Percentiles rank a stretch among this genome's conserved stretches.
Evolutionary conservation across 768 basidiomycete species (phyloP).

Genomic region (Lactifluus hygrophoroides): DNA sequence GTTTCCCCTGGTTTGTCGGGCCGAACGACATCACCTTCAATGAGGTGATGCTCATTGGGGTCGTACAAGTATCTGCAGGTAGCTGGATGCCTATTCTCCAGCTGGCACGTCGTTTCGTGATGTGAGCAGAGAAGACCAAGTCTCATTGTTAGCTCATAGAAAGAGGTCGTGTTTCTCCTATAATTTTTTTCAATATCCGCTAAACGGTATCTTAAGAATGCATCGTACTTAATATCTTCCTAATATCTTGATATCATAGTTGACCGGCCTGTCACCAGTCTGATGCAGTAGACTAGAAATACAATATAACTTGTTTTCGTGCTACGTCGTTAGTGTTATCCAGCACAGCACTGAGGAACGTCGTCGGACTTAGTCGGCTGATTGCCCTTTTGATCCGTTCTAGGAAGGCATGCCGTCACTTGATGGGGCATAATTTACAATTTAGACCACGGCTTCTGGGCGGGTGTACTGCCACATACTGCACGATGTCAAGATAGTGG

Average conservation of each 20-base stretch:
- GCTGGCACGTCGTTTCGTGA: neutral
- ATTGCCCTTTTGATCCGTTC: neutral
- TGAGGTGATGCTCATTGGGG: conserved; percentile 14
- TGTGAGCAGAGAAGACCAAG: neutral
- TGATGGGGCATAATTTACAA: neutral
- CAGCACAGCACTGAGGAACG: neutral
- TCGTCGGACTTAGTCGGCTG: neutral
- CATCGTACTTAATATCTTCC: neutral
- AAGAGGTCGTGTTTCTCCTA: neutral
- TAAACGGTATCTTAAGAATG: neutral
- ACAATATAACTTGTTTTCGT: neutral
- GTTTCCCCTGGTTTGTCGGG: neutral
- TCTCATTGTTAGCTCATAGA: neutral
- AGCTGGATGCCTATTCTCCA: conserved; percentile 19
- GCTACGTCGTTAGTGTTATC: neutral
- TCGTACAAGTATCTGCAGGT: conserved; percentile 16
- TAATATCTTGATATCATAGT: no score
- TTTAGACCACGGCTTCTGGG: neutral
- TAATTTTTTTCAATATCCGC: neutral
- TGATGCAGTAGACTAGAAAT: neutral
- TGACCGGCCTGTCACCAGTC: neutral
- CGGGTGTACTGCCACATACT: neutral
- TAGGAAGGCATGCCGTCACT: neutral
- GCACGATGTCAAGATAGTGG: neutral
- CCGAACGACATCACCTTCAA: neutral